A percentile compares a stretch with the other conserved stretches of the same genome.
Conservation (phyloP, 257 asterid genomes). For the Solanum appendiculatum region DNA sequence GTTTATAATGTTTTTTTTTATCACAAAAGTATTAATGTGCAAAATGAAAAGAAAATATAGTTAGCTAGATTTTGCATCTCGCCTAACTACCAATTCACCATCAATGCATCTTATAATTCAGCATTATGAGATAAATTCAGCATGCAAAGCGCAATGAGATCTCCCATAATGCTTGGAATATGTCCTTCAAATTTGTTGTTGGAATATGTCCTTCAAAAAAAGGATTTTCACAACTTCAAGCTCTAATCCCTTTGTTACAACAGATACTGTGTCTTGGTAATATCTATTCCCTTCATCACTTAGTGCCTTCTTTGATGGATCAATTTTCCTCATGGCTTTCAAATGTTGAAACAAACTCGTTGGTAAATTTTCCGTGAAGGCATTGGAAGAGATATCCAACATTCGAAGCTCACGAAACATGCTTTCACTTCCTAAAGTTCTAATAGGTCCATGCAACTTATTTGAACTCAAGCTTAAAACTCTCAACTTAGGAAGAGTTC, state of each 20-base stretch:
- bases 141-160: neutral
- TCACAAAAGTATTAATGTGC: too few species aligned
- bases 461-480: slow-evolving; percentile 17
- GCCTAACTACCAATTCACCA: too few species aligned
- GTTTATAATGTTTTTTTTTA: too few species aligned
- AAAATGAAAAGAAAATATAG: too few species aligned
- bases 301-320: neutral
- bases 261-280: slow-evolving; percentile 1
- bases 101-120: too few species aligned
- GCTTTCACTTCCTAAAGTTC: neutral
- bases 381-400: slow-evolving; percentile 8
- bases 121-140: neutral
- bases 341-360: neutral
- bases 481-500: slow-evolving; percentile 1
- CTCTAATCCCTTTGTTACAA: slow-evolving; percentile 5
- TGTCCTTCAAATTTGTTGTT: neutral
- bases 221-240: neutral
- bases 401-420: neutral
- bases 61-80: too few species aligned
- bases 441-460: neutral
- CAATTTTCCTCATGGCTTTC: slow-evolving; percentile 1
- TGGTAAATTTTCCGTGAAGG: slow-evolving; percentile 5
- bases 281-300: neutral
- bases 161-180: neutral
- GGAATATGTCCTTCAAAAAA: neutral